Percentiles rank a stretch among this genome's conserved stretches.
These are phyloP conservation scores for Xylaria grammica DNA, from an alignment of 495 filamentous ascomycete genomes.

Conservation along the genomic window DNA sequence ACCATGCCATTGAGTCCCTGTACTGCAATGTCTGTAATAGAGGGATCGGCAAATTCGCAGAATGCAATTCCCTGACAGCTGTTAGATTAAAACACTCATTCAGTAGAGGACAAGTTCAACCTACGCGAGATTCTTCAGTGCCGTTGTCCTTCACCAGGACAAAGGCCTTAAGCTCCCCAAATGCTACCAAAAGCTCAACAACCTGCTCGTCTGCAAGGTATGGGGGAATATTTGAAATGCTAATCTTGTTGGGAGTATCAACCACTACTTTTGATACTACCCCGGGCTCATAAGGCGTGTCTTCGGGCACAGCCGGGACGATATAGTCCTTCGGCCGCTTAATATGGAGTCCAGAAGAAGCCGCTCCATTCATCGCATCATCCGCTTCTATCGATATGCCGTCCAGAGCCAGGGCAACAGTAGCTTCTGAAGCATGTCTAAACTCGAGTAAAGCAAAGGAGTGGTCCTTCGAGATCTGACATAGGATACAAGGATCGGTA, in stretches of 20 bases:
- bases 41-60: conserved; percentile 87
- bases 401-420: conserved; percentile 87
- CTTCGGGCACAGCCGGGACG: conserved; percentile 79
- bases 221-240: conserved; percentile 83
- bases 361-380: conserved; percentile 59
- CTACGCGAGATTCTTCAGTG: conserved; percentile 87
- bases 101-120: conserved; percentile 38
- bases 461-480: conserved; percentile 77
- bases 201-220: conserved; percentile 92
- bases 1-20: conserved; percentile 93
- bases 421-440: conserved; percentile 84
- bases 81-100: conserved; percentile 27
- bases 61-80: conserved; percentile 84
- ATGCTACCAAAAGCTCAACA: conserved; percentile 83
- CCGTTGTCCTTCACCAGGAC: conserved; percentile 85
- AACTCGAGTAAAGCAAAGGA: conserved; percentile 90
- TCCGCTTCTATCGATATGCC: conserved; percentile 85
- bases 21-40: conserved; percentile 81
- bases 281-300: conserved; percentile 76
- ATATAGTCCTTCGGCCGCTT: conserved; percentile 97
- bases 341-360: conserved; percentile 77
- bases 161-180: conserved; percentile 93
- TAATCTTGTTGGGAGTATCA: conserved; percentile 94
- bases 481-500: conserved; percentile 84
- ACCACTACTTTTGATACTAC: conserved; percentile 79